Percentiles rank a stretch among this genome's conserved stretches.
Conservation (phyloP, 371 early-diverging fungal genomes). For the Mycotypha africana region DNA sequence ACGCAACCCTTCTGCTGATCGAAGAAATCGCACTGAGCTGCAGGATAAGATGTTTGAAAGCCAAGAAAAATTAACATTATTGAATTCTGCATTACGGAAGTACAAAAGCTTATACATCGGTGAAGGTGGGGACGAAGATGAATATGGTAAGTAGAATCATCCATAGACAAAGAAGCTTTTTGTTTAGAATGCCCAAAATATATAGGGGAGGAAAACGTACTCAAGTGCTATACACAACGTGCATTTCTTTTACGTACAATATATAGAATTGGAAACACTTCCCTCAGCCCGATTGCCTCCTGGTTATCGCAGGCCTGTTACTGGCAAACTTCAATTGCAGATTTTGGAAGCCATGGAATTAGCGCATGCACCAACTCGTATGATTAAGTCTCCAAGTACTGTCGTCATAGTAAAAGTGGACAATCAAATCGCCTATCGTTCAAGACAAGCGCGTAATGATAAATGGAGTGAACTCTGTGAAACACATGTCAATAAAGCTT, state of each 20-base stretch:
- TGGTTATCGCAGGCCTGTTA: conserved; percentile 66
- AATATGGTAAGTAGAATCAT: conserved; percentile 57
- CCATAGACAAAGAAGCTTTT: conserved; percentile 72
- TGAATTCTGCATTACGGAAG: conserved; percentile 76
- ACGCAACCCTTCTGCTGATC: conserved; percentile 32
- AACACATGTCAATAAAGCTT: conserved; percentile 78
- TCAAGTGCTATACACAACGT: no score
- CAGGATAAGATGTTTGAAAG: conserved; percentile 67
- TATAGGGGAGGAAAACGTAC: not conserved
- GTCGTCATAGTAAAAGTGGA: conserved; percentile 81
- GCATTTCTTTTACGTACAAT: no score
- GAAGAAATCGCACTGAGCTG: conserved; percentile 59
- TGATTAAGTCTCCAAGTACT: conserved; percentile 55
- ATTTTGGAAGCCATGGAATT: conserved; percentile 63
- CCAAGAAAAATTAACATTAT: conserved; percentile 71
- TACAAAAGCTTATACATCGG: conserved; percentile 81
- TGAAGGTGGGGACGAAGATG: conserved; percentile 70
- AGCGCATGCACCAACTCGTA: conserved; percentile 61
- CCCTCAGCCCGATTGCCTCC: conserved; percentile 50
- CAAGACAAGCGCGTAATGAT: conserved; percentile 57
- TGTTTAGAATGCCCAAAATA: no score
- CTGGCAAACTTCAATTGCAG: conserved; percentile 67
- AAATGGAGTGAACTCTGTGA: conserved; percentile 78
- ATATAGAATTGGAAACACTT: conserved; percentile 29
- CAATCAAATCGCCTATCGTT: conserved; percentile 67